Base-by-base conservation (phyloP, 345 rosid genomes). In the Leavenworthia alabamica region DNA sequence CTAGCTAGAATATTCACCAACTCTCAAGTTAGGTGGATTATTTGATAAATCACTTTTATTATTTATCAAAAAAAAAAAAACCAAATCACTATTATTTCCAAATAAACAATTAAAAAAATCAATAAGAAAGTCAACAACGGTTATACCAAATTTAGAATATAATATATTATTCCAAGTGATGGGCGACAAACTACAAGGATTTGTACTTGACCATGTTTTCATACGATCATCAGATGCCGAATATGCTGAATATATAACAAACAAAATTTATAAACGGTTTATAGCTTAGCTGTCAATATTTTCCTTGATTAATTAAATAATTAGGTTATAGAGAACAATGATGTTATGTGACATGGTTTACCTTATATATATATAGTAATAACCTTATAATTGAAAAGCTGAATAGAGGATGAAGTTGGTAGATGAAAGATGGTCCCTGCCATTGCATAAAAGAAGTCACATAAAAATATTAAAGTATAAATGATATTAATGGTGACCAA, bases 371-470 rank as follows among this genome's bases (percentile, higher is more conserved):
- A n/a, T n/a, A n/a, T 37, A 60, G 44, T 8, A 49, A 68, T 68
- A 12, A 41, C 15, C 17, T 51, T 43, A 67, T 58, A 15, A 41
- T 51, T 43, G 58, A 51, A 60, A 52, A 68, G 16, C 20, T 50
- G 46, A 42, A 26, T 52, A 44, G 73, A 53, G 73, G 73, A 43
- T 53, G 62, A 61, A 69, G 56, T 69, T 61, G 73, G 68, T 68
- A 68, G 47, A 68, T 13, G 47, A 32, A 60, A 44, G 56, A 53
- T 61, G 73, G 68, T 62, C 67, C 68, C 62, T 23, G 36, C 47
- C 20, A 68, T 33, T 33, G 11, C 60, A 60, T 60, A 44, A 29
- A n/a, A 49, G 8, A 66, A 49, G 9, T 39, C 22, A 39, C 23
- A 41, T 7, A 48, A 66, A 37, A 37, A 8, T 20, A 40, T 10